phyloP scores from a whole-genome alignment of 129 eudicot genomes.

The Pittosporum tobira region DNA sequence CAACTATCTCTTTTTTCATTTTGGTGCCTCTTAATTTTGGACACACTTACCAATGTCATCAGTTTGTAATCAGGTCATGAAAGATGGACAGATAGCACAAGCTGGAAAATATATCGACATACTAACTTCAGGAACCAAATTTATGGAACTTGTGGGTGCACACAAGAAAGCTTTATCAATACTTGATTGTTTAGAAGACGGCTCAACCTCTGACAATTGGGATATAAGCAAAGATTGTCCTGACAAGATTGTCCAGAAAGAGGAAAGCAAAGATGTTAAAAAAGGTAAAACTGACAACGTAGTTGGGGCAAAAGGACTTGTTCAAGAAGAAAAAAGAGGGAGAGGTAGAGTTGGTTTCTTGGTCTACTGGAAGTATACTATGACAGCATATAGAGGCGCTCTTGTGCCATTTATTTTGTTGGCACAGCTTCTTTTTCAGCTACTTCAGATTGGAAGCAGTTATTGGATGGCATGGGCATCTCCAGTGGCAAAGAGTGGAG shows the following conservation, averaged over 20 bases:
- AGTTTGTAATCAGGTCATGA: conserved; percentile 50
- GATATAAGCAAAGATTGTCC: not conserved
- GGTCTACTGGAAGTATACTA: conserved; percentile 71
- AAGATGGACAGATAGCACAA: conserved; percentile 65
- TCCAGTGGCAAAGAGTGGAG: conserved; percentile 46
- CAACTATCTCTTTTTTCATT: not conserved
- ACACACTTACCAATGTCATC: not conserved
- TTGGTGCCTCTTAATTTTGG: not conserved
- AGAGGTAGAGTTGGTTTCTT: conserved; percentile 61
- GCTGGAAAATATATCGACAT: conserved; percentile 72
- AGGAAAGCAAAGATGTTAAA: conserved; percentile 5
- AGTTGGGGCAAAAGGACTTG: conserved; percentile 31
- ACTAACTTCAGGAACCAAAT: conserved; percentile 53
- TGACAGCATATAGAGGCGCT: conserved; percentile 67
- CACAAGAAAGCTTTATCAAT: conserved; percentile 64
- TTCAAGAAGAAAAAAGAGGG: conserved; percentile 81
- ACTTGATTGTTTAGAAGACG: conserved; percentile 33
- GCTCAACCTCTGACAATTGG: not conserved
- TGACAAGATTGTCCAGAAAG: not conserved
- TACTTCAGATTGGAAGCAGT: conserved; percentile 73
- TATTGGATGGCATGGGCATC: conserved; percentile 99
- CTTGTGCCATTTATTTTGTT: conserved; percentile 65
- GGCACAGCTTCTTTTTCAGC: conserved; percentile 41
- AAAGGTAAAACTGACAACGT: conserved; percentile 22
- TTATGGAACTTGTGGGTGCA: conserved; percentile 81